phyloP scores from a whole-genome alignment of 2,329 filamentous ascomycete species.

The Dactylellina parvicollis region DNA sequence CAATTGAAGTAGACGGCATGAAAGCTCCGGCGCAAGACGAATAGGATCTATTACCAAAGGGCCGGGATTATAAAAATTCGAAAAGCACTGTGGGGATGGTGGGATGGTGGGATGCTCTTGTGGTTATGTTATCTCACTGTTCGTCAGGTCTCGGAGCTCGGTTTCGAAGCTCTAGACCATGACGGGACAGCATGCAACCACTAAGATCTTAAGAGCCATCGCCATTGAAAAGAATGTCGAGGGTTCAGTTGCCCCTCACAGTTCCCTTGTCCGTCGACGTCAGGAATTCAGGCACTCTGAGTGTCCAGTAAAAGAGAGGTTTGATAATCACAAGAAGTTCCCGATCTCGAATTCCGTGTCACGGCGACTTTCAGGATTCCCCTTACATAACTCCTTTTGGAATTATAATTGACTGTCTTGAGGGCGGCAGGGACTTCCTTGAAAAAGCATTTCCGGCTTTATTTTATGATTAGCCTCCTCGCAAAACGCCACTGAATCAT shows the following conservation, averaged over 20 bases:
- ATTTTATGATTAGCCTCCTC: neutral
- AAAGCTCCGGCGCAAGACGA: constrained; percentile 11
- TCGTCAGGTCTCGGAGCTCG: neutral
- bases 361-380: constrained; percentile 18
- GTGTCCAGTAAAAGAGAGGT: no score
- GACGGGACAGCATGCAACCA: neutral
- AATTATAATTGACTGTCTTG: constrained; percentile 44
- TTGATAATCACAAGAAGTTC: neutral
- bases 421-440: constrained; percentile 5
- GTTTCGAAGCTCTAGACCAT: neutral
- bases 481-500: constrained; percentile 34
- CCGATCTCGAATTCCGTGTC: neutral
- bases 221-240: neutral
- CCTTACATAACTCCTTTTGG: constrained; percentile 38
- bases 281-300: constrained; percentile 1
- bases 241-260: neutral
- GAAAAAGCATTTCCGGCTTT: neutral
- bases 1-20: neutral
- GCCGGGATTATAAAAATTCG: constrained; percentile 11
- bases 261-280: neutral
- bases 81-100: neutral
- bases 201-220: neutral
- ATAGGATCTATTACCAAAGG: constrained; percentile 42
- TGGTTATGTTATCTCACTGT: neutral
- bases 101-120: constrained; percentile 15